These are phyloP conservation scores for Cladosporium sp. DNA, from an alignment of 2,329 filamentous ascomycete species.

Conservation along the genomic window DNA sequence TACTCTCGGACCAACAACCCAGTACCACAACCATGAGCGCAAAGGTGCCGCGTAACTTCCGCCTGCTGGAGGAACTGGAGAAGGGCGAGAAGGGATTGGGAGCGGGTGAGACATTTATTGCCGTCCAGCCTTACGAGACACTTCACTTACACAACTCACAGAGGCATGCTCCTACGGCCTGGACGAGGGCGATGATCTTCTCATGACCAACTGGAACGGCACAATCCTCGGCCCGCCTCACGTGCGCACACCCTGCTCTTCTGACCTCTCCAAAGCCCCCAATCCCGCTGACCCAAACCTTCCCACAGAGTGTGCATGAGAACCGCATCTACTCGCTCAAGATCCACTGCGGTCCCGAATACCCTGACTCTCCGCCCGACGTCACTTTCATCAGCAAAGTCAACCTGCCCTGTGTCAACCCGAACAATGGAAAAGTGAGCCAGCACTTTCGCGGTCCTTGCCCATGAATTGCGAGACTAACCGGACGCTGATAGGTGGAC, in stretches of 20 bases:
- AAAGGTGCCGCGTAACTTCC: conserved; percentile 91
- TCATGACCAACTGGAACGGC: conserved; percentile 98
- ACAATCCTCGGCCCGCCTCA: conserved; percentile 95
- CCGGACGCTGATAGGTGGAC: conserved; percentile 57
- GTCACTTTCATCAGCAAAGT: conserved; percentile 92
- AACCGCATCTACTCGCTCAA: conserved; percentile 98
- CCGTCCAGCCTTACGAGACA: conserved; percentile 9
- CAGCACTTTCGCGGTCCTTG: neutral
- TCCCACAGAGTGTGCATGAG: conserved; percentile 79
- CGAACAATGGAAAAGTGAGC: conserved; percentile 63
- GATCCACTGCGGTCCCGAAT: conserved; percentile 86
- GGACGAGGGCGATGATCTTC: conserved; percentile 84
- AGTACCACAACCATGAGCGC: conserved; percentile 46
- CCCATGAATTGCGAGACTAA: neutral
- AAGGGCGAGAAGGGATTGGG: conserved; percentile 97
- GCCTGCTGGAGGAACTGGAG: conserved; percentile 93
- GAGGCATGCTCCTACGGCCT: conserved; percentile 97
- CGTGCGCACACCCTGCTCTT: conserved; percentile 48
- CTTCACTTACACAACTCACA: conserved; percentile 30
- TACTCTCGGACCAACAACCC: too few species aligned
- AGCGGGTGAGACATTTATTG: conserved; percentile 53
- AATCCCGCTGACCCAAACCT: neutral
- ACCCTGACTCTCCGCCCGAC: conserved; percentile 81
- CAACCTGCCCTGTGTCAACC: conserved; percentile 92
- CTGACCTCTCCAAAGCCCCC: neutral